phyloP scores from a whole-genome alignment of 2,329 filamentous ascomycete genomes.

The Thermoascus crustaceus region DNA sequence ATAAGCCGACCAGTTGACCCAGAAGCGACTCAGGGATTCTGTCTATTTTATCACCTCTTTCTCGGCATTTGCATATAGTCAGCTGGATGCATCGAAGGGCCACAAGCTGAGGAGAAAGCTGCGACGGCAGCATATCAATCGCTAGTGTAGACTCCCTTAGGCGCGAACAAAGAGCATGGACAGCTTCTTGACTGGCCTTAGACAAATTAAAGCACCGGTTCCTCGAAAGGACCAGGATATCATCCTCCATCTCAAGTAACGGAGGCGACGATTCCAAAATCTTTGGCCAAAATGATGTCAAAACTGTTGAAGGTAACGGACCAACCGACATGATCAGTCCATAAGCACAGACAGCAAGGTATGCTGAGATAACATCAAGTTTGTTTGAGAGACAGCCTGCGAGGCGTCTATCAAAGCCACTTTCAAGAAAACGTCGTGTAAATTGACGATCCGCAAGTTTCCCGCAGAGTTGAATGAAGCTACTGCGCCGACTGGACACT shows the following conservation, averaged over 20 bases:
- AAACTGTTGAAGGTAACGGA: conserved; percentile 19
- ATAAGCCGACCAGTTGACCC: conserved; percentile 21
- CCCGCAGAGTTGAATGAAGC: conserved; percentile 47
- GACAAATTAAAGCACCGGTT: conserved; percentile 19
- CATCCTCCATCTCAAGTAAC: conserved; percentile 21
- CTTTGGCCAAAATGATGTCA: conserved; percentile 23
- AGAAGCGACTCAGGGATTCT: conserved; percentile 21
- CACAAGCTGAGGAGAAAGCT: conserved; percentile 25
- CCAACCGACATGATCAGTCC: conserved; percentile 21
- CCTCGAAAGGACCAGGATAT: conserved; percentile 19
- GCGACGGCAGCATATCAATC: conserved; percentile 10
- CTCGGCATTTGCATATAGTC: conserved; percentile 23
- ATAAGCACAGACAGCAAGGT: conserved; percentile 26
- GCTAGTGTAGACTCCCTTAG: conserved; percentile 19
- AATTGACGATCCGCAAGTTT: conserved; percentile 41
- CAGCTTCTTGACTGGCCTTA: conserved; percentile 20
- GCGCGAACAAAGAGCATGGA: conserved; percentile 20
- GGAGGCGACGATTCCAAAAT: conserved; percentile 20
- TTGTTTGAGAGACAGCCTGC: conserved; percentile 54
- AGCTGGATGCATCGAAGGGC: conserved; percentile 26
- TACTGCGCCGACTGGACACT: conserved; percentile 42
- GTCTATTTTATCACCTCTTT: conserved; percentile 20
- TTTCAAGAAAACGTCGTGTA: conserved; percentile 56
- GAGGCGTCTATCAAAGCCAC: conserved; percentile 62
- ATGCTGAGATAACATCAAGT: conserved; percentile 40